Base-by-base conservation (phyloP, 164 flowering plant species). In the Piper betle region DNA sequence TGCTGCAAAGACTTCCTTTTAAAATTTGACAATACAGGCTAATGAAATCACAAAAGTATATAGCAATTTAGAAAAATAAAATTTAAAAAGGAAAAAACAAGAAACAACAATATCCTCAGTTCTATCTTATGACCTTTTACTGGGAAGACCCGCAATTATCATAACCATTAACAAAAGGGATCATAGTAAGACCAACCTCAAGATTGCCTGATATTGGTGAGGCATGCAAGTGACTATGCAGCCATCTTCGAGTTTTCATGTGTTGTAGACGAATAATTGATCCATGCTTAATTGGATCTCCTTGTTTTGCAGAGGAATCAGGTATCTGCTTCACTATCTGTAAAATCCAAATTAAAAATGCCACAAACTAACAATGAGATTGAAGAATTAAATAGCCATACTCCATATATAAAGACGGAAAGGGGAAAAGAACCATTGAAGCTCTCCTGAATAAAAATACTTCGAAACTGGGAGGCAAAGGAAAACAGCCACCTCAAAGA, bases 221-320 rank as follows among this genome's bases (percentile, higher is more conserved):
- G 19, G 91, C 89, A 69, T 91, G 96, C 82, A 91, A 73, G 78
- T 94, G 99, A 63, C 97, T 91, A 68, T 94, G 99, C 64, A 94
- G 80, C 99, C 99, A 94, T 69, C 77, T 91, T 60, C 91, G 77
- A 58, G 97, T 94, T 71, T 65, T 85, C 97, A 85, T 91, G 72
- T 94, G 99, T 59, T 88, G 97, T 70, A 94, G 64, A 55, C 90
- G 69, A 55, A 94, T 76, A 16, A 87, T 69, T 4, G 84, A 77
- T 59, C 99, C 99, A 72, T 78, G 81, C 64, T 72, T 77, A 53
- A 94, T 91, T 39, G 76, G 0, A 64, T 88, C 91, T 8, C 99
- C 97, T 77, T 85, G 96, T 64, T 88, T 88, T 8, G 86, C 84
- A 70, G 83, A 71, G 46, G 88, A 60, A 37, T 74, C 96, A 1